A percentile compares a stretch with the other conserved stretches of the same genome.
phyloP scores from a whole-genome alignment of 2,329 filamentous ascomycete species.

The Chaetothyriales sp. region DNA sequence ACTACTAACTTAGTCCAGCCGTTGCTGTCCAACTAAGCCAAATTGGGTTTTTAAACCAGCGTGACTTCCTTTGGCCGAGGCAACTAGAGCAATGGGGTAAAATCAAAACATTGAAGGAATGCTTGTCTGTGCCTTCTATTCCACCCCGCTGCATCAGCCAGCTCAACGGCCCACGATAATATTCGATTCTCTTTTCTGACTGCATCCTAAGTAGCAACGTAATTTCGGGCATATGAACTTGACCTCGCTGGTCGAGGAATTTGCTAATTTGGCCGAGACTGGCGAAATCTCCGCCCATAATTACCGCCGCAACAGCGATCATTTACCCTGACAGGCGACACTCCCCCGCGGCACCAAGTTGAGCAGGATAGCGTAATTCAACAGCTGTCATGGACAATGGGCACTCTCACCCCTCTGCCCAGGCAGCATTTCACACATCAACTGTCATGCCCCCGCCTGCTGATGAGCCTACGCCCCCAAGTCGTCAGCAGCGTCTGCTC shows the following conservation, averaged over 20 bases:
- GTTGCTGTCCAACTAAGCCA: background rate
- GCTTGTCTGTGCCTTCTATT: background rate
- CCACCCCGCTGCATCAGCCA: background rate
- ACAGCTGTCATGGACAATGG: background rate
- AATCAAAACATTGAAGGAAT: background rate
- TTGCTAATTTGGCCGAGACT: background rate
- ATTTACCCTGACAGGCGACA: background rate
- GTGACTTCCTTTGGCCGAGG: background rate
- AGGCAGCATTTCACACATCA: background rate
- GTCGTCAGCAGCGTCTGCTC: constrained; percentile 13
- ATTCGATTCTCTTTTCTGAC: background rate
- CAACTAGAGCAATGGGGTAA: background rate
- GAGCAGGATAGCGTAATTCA: background rate
- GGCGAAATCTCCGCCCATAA: background rate
- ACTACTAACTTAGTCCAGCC: no score
- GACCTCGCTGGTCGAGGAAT: background rate
- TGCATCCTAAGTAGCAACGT: background rate
- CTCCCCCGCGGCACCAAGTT: background rate
- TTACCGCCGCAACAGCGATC: background rate
- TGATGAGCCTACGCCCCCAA: background rate
- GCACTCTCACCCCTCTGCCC: background rate
- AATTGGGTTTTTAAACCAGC: background rate
- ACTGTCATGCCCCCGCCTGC: background rate
- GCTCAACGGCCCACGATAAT: background rate
- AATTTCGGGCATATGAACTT: background rate